Evolutionary conservation across 768 basidiomycete species (phyloP).

Genomic region (Pleurotus cornucopiae): DNA sequence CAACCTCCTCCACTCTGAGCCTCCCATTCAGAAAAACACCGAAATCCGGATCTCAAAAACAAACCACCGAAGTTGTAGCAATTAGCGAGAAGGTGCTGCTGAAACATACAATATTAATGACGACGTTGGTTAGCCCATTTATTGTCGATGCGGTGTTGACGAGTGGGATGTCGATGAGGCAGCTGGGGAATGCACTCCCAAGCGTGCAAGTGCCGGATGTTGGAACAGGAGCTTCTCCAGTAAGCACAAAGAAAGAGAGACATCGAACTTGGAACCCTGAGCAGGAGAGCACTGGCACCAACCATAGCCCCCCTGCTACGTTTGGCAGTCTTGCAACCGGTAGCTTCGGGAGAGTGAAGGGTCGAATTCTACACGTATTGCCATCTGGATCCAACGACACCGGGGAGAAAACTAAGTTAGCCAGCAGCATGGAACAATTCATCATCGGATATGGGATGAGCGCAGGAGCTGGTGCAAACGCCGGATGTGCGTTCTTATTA

Average conservation of each 20-base stretch:
- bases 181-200: background rate
- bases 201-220: too few species aligned
- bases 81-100: constrained; percentile 6
- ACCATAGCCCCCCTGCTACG: background rate
- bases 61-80: background rate
- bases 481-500: background rate
- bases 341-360: background rate
- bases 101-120: constrained; percentile 1
- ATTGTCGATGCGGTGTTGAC: constrained; percentile 1
- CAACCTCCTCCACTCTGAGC: background rate
- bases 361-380: constrained; percentile 1
- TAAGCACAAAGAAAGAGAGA: background rate
- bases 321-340: background rate
- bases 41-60: background rate
- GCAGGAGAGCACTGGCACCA: background rate
- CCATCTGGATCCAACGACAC: background rate
- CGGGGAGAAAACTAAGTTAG: background rate
- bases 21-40: background rate
- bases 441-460: background rate
- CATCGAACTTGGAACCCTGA: background rate
- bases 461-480: background rate
- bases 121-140: constrained; percentile 5
- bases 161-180: constrained; percentile 6
- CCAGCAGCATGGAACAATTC: constrained; percentile 5
- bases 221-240: too few species aligned